These are phyloP conservation scores for Ehretia macrophylla DNA, from an alignment of 257 asterid species.

Conservation along the genomic window DNA sequence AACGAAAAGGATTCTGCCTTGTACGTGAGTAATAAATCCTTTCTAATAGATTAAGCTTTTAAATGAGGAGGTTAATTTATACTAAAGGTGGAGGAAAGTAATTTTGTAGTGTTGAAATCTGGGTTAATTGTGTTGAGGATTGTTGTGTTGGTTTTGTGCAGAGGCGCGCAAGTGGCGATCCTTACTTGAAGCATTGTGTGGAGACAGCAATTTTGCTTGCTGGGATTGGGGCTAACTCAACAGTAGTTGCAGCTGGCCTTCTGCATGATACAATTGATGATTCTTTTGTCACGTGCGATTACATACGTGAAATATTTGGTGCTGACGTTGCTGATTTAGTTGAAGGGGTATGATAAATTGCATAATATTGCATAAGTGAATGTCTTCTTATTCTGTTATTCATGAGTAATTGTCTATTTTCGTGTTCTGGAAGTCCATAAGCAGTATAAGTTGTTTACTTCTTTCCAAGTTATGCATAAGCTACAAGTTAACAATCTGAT, in stretches of 20 bases:
- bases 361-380: not conserved
- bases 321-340: constrained; percentile 82
- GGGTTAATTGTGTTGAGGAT: not conserved
- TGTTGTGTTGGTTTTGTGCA: constrained; percentile 26
- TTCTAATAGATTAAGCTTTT: no score
- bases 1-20: not conserved
- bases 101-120: not conserved
- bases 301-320: constrained; percentile 52
- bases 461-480: no score
- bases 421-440: not conserved
- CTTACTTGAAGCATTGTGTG: constrained; percentile 90
- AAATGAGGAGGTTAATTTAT: no score
- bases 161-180: constrained; percentile 92
- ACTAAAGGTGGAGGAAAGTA: no score
- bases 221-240: constrained; percentile 69
- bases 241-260: constrained; percentile 96
- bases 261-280: constrained; percentile 90
- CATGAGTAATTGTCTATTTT: not conserved
- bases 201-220: constrained; percentile 85
- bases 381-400: no score
- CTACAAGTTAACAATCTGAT: no score
- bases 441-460: no score
- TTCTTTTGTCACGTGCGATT: constrained; percentile 56
- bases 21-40: not conserved
- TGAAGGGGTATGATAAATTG: constrained; percentile 70